phyloP scores from a whole-genome alignment of 2,329 filamentous ascomycete genomes.

The Plenodomus biglobosus region DNA sequence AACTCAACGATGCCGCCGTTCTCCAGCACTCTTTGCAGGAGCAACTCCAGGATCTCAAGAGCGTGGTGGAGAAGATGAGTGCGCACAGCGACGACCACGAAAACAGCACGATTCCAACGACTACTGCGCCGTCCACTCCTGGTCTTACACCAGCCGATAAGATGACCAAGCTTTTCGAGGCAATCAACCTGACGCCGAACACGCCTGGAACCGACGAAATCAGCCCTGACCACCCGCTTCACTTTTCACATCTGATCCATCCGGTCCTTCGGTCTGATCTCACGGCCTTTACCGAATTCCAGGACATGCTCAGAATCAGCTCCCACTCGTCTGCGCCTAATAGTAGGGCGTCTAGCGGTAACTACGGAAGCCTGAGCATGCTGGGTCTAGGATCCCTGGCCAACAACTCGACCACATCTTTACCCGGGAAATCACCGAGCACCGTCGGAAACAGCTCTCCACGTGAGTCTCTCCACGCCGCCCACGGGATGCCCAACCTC shows the following conservation, averaged over 20 bases:
- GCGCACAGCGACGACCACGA: slow-evolving; percentile 71
- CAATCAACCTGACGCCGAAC: slow-evolving; percentile 55
- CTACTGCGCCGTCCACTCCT: slow-evolving; percentile 75
- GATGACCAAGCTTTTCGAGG: slow-evolving; percentile 62
- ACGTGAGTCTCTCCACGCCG: slow-evolving; percentile 30
- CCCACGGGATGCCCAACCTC: slow-evolving; percentile 58
- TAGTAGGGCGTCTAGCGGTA: slow-evolving; percentile 72
- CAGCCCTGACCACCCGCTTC: slow-evolving; percentile 64
- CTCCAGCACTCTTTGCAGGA: slow-evolving; percentile 89
- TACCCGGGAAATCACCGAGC: slow-evolving; percentile 52
- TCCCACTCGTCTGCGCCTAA: slow-evolving; percentile 57
- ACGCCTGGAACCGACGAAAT: slow-evolving; percentile 55
- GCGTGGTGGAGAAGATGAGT: slow-evolving; percentile 85
- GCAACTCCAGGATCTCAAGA: slow-evolving; percentile 86
- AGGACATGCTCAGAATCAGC: slow-evolving; percentile 69
- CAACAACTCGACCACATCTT: slow-evolving; percentile 53
- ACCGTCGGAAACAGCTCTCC: slow-evolving; percentile 37
- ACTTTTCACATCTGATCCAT: slow-evolving; percentile 80
- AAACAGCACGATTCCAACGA: slow-evolving; percentile 64
- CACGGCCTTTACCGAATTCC: slow-evolving; percentile 80
- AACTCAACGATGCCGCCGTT: slow-evolving; percentile 82
- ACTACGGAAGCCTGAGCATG: slow-evolving; percentile 65
- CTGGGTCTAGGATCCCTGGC: slow-evolving; percentile 57
- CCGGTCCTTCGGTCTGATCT: slow-evolving; percentile 83
- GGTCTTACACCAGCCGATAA: slow-evolving; percentile 62